Conservation (phyloP, 345 rosid genomes). For the Abelmoschus esculentus region DNA sequence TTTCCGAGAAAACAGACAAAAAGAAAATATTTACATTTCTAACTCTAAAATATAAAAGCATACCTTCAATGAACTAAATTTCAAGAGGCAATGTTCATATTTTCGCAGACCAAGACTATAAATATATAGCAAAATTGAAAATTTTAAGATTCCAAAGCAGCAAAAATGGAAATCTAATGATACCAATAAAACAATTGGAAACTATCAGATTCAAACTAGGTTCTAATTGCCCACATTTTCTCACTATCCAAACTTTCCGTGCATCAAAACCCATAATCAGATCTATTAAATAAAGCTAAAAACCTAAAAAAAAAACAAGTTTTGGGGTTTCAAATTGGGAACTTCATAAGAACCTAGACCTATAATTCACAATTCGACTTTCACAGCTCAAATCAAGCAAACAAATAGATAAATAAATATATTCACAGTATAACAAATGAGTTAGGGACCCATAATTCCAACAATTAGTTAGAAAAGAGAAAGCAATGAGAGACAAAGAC, state of each 20-base stretch:
- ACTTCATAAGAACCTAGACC: constrained; percentile 14
- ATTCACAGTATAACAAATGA: constrained; percentile 11
- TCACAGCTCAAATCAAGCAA: constrained; percentile 10
- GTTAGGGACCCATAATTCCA: constrained; percentile 48
- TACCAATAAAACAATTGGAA: constrained; percentile 5
- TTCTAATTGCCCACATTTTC: constrained; percentile 14
- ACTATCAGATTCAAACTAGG: constrained; percentile 14
- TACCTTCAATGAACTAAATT: constrained; percentile 3
- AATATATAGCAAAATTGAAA: not conserved
- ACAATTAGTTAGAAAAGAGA: constrained; percentile 37
- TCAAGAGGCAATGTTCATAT: constrained; percentile 1
- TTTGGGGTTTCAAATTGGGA: constrained; percentile 3
- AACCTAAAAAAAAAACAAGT: not conserved
- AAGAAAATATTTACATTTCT: constrained; percentile 6
- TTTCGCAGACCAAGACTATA: constrained; percentile 15
- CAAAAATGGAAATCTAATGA: constrained; percentile 14
- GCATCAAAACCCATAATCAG: constrained; percentile 23
- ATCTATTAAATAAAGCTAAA: constrained; percentile 21
- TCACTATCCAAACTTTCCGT: constrained; percentile 7
- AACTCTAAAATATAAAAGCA: not conserved
- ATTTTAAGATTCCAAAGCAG: not conserved
- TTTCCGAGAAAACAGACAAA: not conserved
- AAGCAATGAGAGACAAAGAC: constrained; percentile 28
- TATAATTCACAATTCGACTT: constrained; percentile 10
- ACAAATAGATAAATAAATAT: not conserved